These are phyloP conservation scores for Aspergillus sergii DNA, from an alignment of 2,329 filamentous ascomycete species.

Conservation along the genomic window DNA sequence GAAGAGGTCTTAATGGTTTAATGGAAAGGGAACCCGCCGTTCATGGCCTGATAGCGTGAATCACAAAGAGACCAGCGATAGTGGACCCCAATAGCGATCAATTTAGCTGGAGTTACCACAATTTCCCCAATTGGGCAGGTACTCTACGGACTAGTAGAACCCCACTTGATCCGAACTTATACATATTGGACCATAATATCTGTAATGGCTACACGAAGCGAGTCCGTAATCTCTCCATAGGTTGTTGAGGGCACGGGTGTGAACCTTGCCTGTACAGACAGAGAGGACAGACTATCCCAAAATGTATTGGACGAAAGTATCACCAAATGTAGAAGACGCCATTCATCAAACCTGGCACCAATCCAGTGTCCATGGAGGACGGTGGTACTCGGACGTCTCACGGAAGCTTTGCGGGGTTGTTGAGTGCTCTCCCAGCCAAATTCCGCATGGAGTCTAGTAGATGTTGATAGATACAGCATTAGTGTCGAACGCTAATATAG, in stretches of 20 bases:
- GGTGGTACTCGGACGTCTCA: not conserved
- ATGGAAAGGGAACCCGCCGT: not conserved
- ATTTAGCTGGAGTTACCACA: not conserved
- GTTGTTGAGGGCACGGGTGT: not conserved
- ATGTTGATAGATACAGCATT: not conserved
- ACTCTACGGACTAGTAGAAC: not conserved
- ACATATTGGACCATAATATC: not conserved
- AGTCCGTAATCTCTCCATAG: not conserved
- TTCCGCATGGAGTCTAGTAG: not conserved
- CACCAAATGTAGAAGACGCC: not conserved
- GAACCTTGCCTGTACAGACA: not conserved
- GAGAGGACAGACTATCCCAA: not conserved
- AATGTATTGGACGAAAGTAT: not conserved
- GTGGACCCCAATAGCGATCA: not conserved
- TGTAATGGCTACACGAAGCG: not conserved
- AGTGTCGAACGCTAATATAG: constrained; percentile 17
- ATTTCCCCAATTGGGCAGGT: not conserved
- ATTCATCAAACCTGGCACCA: not conserved
- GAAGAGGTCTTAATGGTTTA: not conserved
- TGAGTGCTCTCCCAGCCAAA: not conserved
- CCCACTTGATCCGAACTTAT: not conserved
- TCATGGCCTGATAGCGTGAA: not conserved
- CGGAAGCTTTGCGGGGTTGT: constrained; percentile 1
- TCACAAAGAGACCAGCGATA: not conserved
- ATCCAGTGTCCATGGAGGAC: not conserved